Evolutionary conservation across 352 stramenopile genomes (phyloP), one percentile per base, ranked within the genome.

Genomic region (Halophytophthora polymorphica): DNA sequence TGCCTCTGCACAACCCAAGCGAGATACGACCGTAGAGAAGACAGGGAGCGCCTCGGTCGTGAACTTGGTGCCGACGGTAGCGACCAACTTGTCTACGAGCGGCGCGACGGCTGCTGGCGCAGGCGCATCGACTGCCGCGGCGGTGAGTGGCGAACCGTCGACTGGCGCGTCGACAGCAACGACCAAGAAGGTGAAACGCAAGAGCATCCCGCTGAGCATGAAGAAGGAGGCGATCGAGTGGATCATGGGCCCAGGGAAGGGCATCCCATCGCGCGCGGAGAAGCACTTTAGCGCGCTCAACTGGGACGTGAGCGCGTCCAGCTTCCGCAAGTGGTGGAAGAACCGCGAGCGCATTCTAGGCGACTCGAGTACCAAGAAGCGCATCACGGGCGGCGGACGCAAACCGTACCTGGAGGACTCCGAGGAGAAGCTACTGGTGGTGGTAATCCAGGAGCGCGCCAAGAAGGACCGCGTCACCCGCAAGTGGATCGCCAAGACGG

Each of bases 271-370:
- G 34, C 72, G 78, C 21, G 78, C 81, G 0, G 77, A 88, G 57
- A 88, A 87, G 55, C 76, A 91, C 50, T 91, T 90, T 40, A 72
- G 70, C 22, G 72, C 64, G 25, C 53, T 86, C 29, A 80, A 84
- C 50, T 89, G 77, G 78, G 76, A 90, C 53, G 77, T 91, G 37
- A 85, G 69, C 58, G 78, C 78, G 48, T 87, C 75, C 22, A 86
- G 76, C 53, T 88, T 90, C 54, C 74, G 78, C 34, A 91, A 91
- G 53, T 91, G 81, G 81, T 91, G 81, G 81, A 88, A 90, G 52
- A 91, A 88, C 57, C 78, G 78, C 38, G 81, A 89, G 48, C 83
- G 83, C 41, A 91, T 91, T 50, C 61, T 91, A 53, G 69, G 69
- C 48, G 78, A 88, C 50, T 81, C 69, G 8, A 76, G 71, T 3